Conservation (phyloP, 495 filamentous ascomycete species). For the Cercophora newfieldiana region DNA sequence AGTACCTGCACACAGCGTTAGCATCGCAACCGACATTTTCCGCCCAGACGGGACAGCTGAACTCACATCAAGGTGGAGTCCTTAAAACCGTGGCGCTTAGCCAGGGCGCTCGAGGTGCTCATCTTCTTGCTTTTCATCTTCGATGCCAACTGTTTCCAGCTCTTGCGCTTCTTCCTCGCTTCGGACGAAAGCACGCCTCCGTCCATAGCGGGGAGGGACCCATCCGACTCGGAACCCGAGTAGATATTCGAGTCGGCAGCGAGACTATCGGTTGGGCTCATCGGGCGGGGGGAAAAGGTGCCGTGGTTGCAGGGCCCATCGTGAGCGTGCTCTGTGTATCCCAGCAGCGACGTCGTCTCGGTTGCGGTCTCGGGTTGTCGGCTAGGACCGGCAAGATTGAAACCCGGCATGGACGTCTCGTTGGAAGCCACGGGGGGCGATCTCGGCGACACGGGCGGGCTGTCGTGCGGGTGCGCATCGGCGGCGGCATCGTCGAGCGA, state of each 20-base stretch:
- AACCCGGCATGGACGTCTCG: constrained; percentile 15
- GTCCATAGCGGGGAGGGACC: constrained; percentile 19
- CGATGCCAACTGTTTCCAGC: constrained; percentile 40
- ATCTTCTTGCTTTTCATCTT: constrained; percentile 57
- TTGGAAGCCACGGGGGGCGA: constrained; percentile 14
- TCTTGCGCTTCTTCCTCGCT: constrained; percentile 24
- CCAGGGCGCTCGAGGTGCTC: constrained; percentile 62
- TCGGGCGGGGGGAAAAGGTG: constrained; percentile 72
- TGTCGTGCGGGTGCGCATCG: not conserved
- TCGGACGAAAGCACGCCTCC: constrained; percentile 21
- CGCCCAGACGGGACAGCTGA: constrained; percentile 19
- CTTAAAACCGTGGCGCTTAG: constrained; percentile 59
- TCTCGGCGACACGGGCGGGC: constrained; percentile 21
- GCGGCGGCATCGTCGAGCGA: constrained; percentile 24
- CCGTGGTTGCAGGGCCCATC: constrained; percentile 68
- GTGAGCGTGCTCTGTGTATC: constrained; percentile 38
- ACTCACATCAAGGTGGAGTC: constrained; percentile 59
- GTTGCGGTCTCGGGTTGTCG: constrained; percentile 17
- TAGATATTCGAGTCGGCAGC: constrained; percentile 27
- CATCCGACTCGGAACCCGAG: constrained; percentile 29
- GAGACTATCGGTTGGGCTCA: constrained; percentile 48
- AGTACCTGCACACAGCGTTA: constrained; percentile 62
- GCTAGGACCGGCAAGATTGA: constrained; percentile 31
- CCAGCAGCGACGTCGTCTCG: constrained; percentile 49
- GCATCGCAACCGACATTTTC: not conserved